Evolutionary conservation across 169 alveolate genomes (phyloP), one percentile per base, ranked within the genome.

Genomic region (Plasmodium blacklocki): DNA sequence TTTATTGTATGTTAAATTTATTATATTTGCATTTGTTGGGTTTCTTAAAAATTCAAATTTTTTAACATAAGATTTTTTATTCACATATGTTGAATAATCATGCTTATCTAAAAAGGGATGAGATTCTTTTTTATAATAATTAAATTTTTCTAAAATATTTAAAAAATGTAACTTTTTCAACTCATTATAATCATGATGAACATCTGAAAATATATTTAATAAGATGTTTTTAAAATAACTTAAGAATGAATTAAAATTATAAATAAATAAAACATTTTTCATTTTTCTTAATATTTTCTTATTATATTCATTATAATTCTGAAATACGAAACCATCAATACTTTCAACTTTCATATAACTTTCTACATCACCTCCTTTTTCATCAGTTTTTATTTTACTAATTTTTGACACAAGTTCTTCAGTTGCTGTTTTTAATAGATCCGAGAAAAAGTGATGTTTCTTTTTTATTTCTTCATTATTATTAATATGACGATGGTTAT

Each of bases 361-460:
- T 21, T 72, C 60, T 0, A 23, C 92, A 2, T 59, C 75, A 39
- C 47, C 47, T 39, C 47, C 47, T 59, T 86, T 86, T 72, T 86
- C 92, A 18, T 86, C 88, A 47, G 73, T 14, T 64, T 86, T 86
- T 72, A 86, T 86, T 71, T 86, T 86, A 63, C 56, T 86, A 23
- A 86, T 86, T 72, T 86, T 70, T 11, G 87, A 72, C 18, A 70
- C 63, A 45, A 86, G 71, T 60, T 86, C 92, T 47, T 72, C 92
- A 23, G 86, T 86, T 52, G 92, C 92, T 29, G 73, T 72, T 86
- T 86, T 86, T 72, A 86, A 26, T 18, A 86, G 15, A 50, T 70
- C 87, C 14, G 88, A 47, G 50, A 86, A 86, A 49, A 86, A 71
- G 50, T 62, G 6, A 18, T 68, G 26, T 12, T 86, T 86, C 63